Conservation (phyloP, 2,329 filamentous ascomycete genomes). For the Ophiostoma sp. region DNA sequence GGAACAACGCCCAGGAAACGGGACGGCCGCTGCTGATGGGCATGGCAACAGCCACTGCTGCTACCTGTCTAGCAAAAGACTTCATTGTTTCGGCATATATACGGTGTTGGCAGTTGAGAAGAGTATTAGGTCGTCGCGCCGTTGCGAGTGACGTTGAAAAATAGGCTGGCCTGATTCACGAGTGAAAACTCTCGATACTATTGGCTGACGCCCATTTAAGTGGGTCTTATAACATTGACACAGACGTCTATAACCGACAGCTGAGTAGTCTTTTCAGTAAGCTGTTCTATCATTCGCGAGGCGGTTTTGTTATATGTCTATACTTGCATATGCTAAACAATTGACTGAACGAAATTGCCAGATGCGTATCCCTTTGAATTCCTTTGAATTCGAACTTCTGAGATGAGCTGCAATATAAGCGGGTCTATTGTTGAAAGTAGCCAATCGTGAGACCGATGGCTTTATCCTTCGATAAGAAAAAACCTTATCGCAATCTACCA, state of each 20-base stretch:
- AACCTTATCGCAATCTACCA: conserved; percentile 10
- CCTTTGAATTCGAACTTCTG: too few species aligned
- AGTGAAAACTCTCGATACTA: not conserved
- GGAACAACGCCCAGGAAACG: not conserved
- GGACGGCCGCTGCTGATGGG: not conserved
- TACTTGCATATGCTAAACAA: too few species aligned
- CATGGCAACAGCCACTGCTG: not conserved
- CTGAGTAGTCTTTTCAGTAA: too few species aligned
- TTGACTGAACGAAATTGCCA: too few species aligned
- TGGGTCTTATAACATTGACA: not conserved
- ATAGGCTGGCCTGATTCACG: conserved; percentile 9
- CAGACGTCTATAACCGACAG: too few species aligned
- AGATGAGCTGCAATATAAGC: not conserved
- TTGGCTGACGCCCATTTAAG: not conserved
- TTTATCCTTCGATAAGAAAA: conserved; percentile 11
- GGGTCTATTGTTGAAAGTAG: not conserved
- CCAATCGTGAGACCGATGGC: not conserved
- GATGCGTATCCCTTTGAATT: too few species aligned
- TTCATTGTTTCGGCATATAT: not conserved
- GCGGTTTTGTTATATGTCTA: too few species aligned
- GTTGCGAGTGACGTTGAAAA: conserved; percentile 2
- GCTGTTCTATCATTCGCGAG: too few species aligned
- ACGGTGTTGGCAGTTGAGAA: not conserved
- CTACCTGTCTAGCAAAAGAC: not conserved
- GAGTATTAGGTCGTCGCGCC: not conserved